Evolutionary conservation across 2,329 filamentous ascomycete species (phyloP), one percentile per base, ranked within the genome.

Genomic region (Esteya vermicola): DNA sequence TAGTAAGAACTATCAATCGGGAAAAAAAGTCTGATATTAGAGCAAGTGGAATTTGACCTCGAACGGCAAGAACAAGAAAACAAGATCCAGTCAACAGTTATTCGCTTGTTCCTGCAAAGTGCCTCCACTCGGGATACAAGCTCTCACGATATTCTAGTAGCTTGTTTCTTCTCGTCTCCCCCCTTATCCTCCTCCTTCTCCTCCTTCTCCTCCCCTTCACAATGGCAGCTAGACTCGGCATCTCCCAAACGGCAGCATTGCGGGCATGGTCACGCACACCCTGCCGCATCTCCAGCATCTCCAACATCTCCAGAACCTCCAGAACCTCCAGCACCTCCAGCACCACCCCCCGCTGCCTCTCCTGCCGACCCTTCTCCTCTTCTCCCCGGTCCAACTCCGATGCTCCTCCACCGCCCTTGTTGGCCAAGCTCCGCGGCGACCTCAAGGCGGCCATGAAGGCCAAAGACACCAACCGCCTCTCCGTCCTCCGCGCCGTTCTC

Each of bases 401-500:
- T 6, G 48, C 57, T 19, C 44, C 57, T 23, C 44, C 57, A 5
- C 67, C 68, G 30, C 63, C 69, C 10, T 56, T 73, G 9, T 57
- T 74, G 33, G 56, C 62, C 40, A 71, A 67, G 57, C 60, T 77
- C 51, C 73, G 72, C 52, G 58, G 55, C 47, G 76, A 81, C 49
- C 63, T 81, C 45, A 81, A 81, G 60, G 58, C 64, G 9, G 75
- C 77, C 36, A 80, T 81, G 76, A 68, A 69, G 43, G 65, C 66
- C 49, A 81, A 78, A 57, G 75, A 81, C 53, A 59, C 65, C 21
- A 63, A 72, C 21, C 75, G 79, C 3, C 72, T 88, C 21, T 62
- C 70, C 30, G 81, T 84, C 28, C 68, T 89, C 36, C 79, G 83
- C 48, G 58, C 68, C 31, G 62, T 88, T 45, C 68, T 88, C 47